Base-by-base conservation (phyloP, 352 stramenopile genomes). In the Pythium aristosporum region DNA sequence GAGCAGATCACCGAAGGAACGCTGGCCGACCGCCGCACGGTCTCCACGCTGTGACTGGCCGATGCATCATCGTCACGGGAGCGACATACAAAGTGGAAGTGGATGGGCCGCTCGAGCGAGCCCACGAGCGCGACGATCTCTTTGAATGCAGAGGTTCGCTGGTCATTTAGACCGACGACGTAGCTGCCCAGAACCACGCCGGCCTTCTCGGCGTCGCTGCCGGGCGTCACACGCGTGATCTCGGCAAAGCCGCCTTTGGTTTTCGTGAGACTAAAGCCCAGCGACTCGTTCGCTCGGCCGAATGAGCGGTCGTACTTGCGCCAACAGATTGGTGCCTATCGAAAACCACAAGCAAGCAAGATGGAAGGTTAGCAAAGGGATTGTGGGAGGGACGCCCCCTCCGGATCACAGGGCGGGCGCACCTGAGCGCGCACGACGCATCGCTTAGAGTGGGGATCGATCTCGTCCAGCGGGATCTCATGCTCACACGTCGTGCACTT, bases 251-350 rank as follows among this genome's bases (percentile, higher is more conserved):
- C 82, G 4, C 73, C 81, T 11, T 72, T 79, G 3, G 81, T 79
- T 56, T 92, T 92, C 0, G 79, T 80, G 39, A 95, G 61, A 20
- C 81, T 92, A 39, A 95, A 80, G 18, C 87, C 87, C 41, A 95
- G 70, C 1, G 79, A 72, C 37, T 72, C 68, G 21, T 65, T 70
- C 5, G 73, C 23, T 34, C 65, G 54, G 18, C 80, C 85, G 44
- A 93, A 68, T 15, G 74, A 66, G 32, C 79, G 69, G 49, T 86
- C 80, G 57, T 91, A 91, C 49, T 86, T 85, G 50, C 67, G 74
- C 84, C 84, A 93, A 43, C 30, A 50, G 5, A 42, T 43, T 9
- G 49, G 28, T n/a, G n/a, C 18, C 57, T 66, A 42, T 10, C 23
- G 25, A 30, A 30, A 30, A 5, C 25, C 6, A 52, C 23, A 28